Conservation (phyloP, 768 basidiomycete species). For the Suillus americanus region DNA sequence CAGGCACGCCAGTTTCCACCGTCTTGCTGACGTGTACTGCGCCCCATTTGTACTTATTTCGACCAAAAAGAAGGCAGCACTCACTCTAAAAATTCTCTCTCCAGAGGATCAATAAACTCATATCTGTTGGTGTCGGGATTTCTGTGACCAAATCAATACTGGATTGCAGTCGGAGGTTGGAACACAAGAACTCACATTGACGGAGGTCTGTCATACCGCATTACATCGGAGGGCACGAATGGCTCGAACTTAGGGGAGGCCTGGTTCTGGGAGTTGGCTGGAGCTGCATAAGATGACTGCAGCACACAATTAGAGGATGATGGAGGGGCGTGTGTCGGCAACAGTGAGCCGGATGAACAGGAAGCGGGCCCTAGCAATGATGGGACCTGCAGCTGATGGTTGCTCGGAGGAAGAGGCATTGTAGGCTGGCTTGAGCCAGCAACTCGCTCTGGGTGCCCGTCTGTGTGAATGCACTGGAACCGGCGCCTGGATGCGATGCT, state of each 20-base stretch:
- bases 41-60: neutral
- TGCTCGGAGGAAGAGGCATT: neutral
- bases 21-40: neutral
- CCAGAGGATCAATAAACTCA: neutral
- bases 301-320: neutral
- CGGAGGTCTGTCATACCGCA: neutral
- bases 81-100: neutral
- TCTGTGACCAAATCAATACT: neutral
- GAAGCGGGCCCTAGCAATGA: neutral
- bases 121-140: neutral
- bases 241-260: neutral
- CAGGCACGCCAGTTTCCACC: conserved; percentile 36
- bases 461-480: neutral
- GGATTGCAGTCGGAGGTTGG: neutral
- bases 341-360: neutral
- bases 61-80: neutral
- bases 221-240: neutral
- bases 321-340: neutral
- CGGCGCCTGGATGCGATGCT: neutral
- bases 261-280: neutral
- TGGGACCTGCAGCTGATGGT: neutral
- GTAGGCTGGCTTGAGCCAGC: neutral
- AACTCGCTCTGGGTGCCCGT: neutral
- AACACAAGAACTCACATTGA: neutral
- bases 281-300: neutral